phyloP scores from a whole-genome alignment of 2,329 filamentous ascomycete species.

The Aspergillus intermedius region DNA sequence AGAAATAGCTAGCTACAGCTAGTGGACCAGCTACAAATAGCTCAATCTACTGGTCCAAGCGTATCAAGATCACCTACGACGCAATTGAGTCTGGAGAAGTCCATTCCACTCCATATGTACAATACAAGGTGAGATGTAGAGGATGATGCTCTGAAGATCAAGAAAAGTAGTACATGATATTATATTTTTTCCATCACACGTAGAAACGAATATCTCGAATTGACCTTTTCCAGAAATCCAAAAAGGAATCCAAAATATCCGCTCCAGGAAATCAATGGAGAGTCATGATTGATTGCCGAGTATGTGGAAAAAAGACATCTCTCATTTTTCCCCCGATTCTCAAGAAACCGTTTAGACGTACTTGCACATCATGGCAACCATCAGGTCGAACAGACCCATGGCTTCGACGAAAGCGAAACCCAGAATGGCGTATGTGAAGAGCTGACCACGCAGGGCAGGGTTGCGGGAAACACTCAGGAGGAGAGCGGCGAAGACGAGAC shows the following conservation, averaged over 20 bases:
- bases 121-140: conserved; percentile 18
- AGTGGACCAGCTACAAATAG: no score
- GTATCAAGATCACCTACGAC: no score
- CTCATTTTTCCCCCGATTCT: not conserved
- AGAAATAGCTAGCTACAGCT: not conserved
- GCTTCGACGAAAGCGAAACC: conserved; percentile 94
- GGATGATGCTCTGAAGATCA: conserved; percentile 11
- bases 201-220: conserved; percentile 9
- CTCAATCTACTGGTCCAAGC: no score
- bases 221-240: no score
- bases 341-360: conserved; percentile 49
- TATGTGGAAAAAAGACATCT: conserved; percentile 1
- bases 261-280: no score
- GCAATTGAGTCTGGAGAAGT: not conserved
- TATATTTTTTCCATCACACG: conserved; percentile 18
- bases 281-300: not conserved
- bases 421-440: conserved; percentile 93
- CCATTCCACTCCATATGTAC: conserved; percentile 24
- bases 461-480: conserved; percentile 87
- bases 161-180: conserved; percentile 25
- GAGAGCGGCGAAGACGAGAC: conserved; percentile 86
- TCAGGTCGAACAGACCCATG: conserved; percentile 70
- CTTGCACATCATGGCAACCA: conserved; percentile 93
- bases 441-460: conserved; percentile 88
- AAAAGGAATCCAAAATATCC: no score